phyloP scores from a whole-genome alignment of 495 filamentous ascomycete genomes.

The Clohesyomyces aquaticus region DNA sequence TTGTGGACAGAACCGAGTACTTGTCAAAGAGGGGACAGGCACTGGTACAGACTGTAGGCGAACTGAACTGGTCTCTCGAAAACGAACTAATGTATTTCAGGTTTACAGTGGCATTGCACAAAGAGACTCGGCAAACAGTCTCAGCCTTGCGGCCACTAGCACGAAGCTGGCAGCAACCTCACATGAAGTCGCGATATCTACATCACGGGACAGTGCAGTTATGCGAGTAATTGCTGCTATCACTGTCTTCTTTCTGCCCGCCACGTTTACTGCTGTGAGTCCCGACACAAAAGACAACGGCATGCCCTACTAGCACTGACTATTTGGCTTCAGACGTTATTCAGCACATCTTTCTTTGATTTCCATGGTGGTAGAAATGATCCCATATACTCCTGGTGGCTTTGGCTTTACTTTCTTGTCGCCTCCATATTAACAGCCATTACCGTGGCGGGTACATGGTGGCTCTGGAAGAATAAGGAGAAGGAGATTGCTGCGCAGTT shows the following conservation, averaged over 20 bases:
- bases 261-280: conserved; percentile 22
- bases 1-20: conserved; percentile 14
- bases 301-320: neutral
- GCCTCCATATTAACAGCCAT: conserved; percentile 11
- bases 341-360: conserved; percentile 26
- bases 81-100: too few relatives aligned
- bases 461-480: conserved; percentile 20
- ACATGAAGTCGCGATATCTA: conserved; percentile 11
- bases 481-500: conserved; percentile 1
- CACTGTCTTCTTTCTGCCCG: conserved; percentile 24
- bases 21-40: conserved; percentile 14
- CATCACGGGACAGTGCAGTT: conserved; percentile 17
- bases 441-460: conserved; percentile 1
- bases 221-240: conserved; percentile 30
- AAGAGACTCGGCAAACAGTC: conserved; percentile 20
- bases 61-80: too few relatives aligned
- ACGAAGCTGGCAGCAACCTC: conserved; percentile 19
- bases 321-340: conserved; percentile 18
- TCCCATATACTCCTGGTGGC: conserved; percentile 24
- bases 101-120: conserved; percentile 29
- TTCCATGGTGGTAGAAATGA: conserved; percentile 13
- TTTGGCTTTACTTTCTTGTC: conserved; percentile 29
- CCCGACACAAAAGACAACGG: neutral
- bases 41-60: conserved; percentile 21
- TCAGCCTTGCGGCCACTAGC: conserved; percentile 13